phyloP scores from a whole-genome alignment of 805 yeast genomes.

The Wickerhamomyces queroliae region DNA sequence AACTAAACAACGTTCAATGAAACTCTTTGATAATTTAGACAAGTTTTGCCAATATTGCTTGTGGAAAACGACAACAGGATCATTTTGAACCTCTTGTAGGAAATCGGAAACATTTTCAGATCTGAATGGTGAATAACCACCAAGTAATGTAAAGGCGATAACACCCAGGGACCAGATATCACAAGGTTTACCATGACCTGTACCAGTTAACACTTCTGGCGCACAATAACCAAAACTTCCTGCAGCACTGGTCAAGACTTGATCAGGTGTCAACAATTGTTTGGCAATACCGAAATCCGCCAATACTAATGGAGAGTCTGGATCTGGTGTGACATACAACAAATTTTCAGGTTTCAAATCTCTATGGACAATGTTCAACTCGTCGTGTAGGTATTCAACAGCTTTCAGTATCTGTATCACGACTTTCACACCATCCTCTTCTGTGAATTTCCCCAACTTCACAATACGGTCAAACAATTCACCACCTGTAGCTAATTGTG shows the following conservation, averaged over 20 bases:
- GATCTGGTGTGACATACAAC: conserved; percentile 54
- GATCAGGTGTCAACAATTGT: conserved; percentile 52
- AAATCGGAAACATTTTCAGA: conserved; percentile 81
- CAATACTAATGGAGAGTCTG: conserved; percentile 68
- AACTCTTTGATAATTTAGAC: conserved; percentile 72
- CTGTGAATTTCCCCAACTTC: conserved; percentile 78
- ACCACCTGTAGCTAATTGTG: conserved; percentile 95
- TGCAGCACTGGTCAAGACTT: conserved; percentile 64
- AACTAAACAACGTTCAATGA: conserved; percentile 66
- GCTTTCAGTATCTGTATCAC: conserved; percentile 75
- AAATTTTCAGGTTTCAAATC: conserved; percentile 94
- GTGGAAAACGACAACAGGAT: conserved; percentile 79
- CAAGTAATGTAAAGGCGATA: conserved; percentile 80
- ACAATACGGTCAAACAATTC: conserved; percentile 88
- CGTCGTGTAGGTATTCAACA: conserved; percentile 66
- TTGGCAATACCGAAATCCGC: conserved; percentile 98
- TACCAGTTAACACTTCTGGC: conserved; percentile 79
- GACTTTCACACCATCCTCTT: conserved; percentile 75
- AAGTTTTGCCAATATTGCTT: conserved; percentile 81
- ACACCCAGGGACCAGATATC: conserved; percentile 97
- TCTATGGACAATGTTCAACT: conserved; percentile 77
- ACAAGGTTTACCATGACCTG: conserved; percentile 93
- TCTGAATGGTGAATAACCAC: conserved; percentile 90
- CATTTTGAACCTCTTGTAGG: conserved; percentile 65
- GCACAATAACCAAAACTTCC: conserved; percentile 98